A percentile compares a stretch with the other conserved stretches of the same genome.
Evolutionary conservation across 306 rosid species (phyloP).

Genomic region (Lotus japonicus): DNA sequence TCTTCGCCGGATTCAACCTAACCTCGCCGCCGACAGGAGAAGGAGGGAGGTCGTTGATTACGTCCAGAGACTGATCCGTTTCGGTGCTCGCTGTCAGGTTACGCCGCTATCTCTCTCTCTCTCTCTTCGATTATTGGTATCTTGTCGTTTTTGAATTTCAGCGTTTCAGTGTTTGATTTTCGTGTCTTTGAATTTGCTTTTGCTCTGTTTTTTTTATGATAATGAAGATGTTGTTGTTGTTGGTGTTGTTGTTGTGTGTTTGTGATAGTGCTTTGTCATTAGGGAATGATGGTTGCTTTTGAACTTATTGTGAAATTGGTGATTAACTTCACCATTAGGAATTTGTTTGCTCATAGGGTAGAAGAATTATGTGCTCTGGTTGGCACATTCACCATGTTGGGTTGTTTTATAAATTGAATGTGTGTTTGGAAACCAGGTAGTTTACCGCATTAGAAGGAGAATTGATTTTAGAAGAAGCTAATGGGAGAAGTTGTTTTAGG

Average conservation of each 20-base stretch:
- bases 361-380: neutral
- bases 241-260: slow-evolving; percentile 11
- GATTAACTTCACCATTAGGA: neutral
- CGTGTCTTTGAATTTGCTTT: neutral
- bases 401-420: neutral
- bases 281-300: neutral
- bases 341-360: neutral
- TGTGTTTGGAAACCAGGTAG: too few species aligned
- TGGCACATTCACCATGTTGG: too few species aligned
- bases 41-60: slow-evolving; percentile 40
- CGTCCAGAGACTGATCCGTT: slow-evolving; percentile 35
- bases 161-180: neutral
- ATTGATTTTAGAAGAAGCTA: too few species aligned
- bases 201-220: neutral
- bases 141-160: neutral
- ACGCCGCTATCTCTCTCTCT: neutral
- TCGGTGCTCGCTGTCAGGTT: slow-evolving; percentile 40
- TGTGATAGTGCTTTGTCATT: neutral
- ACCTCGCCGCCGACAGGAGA: slow-evolving; percentile 31
- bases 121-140: neutral
- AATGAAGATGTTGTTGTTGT: neutral
- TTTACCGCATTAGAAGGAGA: too few species aligned
- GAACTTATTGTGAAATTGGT: neutral
- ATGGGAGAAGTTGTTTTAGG: too few species aligned
- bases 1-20: slow-evolving; percentile 39